phyloP scores from a whole-genome alignment of 179 eudicot genomes.

The Gypsophila paniculata region DNA sequence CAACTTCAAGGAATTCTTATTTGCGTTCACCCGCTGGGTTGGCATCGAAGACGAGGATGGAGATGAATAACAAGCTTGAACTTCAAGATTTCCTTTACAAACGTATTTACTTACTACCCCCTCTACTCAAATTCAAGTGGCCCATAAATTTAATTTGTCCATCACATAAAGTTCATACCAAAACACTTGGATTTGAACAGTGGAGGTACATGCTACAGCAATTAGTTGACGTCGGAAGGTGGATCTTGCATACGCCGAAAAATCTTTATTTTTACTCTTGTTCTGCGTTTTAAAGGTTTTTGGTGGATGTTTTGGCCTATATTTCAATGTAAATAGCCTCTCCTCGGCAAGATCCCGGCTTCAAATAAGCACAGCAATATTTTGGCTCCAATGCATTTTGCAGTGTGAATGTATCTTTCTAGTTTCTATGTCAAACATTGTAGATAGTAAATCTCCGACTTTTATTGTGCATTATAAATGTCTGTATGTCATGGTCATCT shows the following conservation, averaged over 20 bases:
- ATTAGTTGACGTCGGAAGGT: neutral
- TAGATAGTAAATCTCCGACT: too few relatives aligned
- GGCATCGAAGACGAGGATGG: constrained; percentile 77
- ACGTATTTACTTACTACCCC: neutral
- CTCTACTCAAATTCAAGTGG: neutral
- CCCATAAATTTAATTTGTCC: neutral
- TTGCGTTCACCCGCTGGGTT: constrained; percentile 91
- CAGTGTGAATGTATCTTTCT: too few relatives aligned
- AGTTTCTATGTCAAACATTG: too few relatives aligned
- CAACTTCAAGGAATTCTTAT: constrained; percentile 85
- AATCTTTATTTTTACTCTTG: neutral
- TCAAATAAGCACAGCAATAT: constrained; percentile 1
- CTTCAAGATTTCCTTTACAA: neutral
- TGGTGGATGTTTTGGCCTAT: neutral
- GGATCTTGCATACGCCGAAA: neutral
- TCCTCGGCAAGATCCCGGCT: neutral
- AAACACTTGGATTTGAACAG: neutral
- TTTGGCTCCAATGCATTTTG: neutral
- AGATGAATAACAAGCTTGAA: constrained; percentile 36
- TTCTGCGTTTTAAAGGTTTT: neutral
- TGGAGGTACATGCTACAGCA: neutral
- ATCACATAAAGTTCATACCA: neutral
- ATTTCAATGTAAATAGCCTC: neutral
- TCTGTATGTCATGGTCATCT: too few relatives aligned
- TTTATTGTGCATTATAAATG: too few relatives aligned